Base-by-base conservation (phyloP, 1,284 basidiomycete genomes). In the Moniliophthora roreri region DNA sequence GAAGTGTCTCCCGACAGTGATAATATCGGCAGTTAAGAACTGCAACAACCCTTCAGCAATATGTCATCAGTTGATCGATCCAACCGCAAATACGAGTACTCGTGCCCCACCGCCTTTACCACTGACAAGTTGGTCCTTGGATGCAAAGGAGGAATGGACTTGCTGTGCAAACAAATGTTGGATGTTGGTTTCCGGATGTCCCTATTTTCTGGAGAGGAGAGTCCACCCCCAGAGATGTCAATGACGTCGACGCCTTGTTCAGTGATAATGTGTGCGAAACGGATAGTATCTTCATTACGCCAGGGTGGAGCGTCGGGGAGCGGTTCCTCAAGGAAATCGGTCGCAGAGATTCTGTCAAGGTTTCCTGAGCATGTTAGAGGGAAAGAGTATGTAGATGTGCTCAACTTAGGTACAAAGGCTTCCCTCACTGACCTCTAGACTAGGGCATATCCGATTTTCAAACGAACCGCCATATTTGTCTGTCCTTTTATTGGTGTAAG, bases 391-490 rank as follows among this genome's bases (percentile, higher is more conserved):
- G 11, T n/a, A 28, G 32, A 18, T 21, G 15, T 39, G 13, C 73
- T 59, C 59, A 89, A 82, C 88, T 77, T 58, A 85, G 73, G 67
- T 90, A 85, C n/a, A 91, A 67, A 0, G 88, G 87, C 73, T 21
- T 71, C 73, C 11, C 85, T 73, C 2, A 85, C 67, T 4, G 75
- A 88, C 67, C 63, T 87, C 81, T 13, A 91, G 66, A 2, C 79
- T 75, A 5, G 89, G 65, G 13, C 87, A 72, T 28, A 78, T 76
- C 39, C 87, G 79, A 66, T 89, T 89, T 64, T 89, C 85, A 59
- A 89, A 83, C 60, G 75, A 80, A 2, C 89, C 89, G 4, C 89
- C 88, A 62, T 91, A 92, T 59, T 81, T 68, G 64, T 91, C 89
- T 2, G 78, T 85, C 11, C 89, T 79, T 59, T 79, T 75, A 74